Base-by-base conservation (phyloP, 1,284 basidiomycete genomes). In the Xerocomus nothofagi region DNA sequence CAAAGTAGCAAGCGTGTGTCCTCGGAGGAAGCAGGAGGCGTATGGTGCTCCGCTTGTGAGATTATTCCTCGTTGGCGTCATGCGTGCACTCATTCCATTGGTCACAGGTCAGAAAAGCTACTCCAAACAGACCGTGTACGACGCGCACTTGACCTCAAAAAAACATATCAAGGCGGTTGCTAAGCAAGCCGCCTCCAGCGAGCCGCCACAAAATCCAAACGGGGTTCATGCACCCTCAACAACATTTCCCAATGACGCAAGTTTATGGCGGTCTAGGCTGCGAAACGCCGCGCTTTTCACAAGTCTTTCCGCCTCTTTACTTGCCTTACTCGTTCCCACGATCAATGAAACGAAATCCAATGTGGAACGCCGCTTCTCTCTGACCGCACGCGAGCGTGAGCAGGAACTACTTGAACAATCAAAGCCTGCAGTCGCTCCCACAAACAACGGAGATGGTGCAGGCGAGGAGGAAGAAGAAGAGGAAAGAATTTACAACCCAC, bases 21-120 rank as follows among this genome's bases (percentile, higher is more conserved):
- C 29, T 76, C 71, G 21, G 74, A 73, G 39, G 75, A 70, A 37
- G 65, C 67, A 10, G 71, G 64, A 9, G 92, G 93, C 1, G 92
- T 98, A 50, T 99, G 96, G 96, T 99, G 97, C 76, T 77, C 86
- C 40, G 91, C 93, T 47, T 99, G 94, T 93, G 73, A 73, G 92
- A 79, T 47, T 30, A 49, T 50, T 50, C 12, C 51, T 44, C 51
- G 9, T 24, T 51, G 30, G 17, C 38, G 23, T 31, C 39, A 32
- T 44, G 34, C 50, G 39, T 31, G 8, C 37, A 55, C 49, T 53
- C 23, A 38, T 57, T 37, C 38, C n/a, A 24, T 51, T 38, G 47
- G 48, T 49, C 46, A 33, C 49, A 94, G 92, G 94, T 67, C 91
- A 94, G 69, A 94, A 95, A 65, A 77, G 80, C 54, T 99, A 98